Evolutionary conservation across 305 asterid species (phyloP).

Genomic region (Solanum hybrid): DNA sequence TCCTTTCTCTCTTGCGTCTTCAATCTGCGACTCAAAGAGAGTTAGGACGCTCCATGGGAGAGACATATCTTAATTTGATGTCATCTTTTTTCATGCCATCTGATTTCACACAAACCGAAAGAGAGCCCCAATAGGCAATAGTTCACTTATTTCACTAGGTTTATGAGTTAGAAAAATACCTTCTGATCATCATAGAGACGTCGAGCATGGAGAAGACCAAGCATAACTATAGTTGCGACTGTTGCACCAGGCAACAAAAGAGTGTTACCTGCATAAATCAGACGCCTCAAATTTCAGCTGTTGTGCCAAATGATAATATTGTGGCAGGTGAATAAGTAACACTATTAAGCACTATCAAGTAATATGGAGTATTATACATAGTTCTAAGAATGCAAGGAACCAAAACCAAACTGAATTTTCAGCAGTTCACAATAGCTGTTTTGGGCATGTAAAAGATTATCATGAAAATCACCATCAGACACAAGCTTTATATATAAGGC

Average conservation of each 20-base stretch:
- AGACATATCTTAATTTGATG: neutral
- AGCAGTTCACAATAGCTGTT: neutral
- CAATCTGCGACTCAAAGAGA: constrained; percentile 42
- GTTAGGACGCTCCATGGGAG: neutral
- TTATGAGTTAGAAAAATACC: constrained; percentile 25
- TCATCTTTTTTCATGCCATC: neutral
- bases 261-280: constrained; percentile 42
- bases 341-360: neutral
- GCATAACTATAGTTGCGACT: constrained; percentile 78
- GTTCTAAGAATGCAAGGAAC: neutral
- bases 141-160: neutral
- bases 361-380: neutral
- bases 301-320: constrained; percentile 1
- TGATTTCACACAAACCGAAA: neutral
- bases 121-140: constrained; percentile 5
- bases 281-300: constrained; percentile 9
- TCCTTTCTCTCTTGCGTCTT: constrained; percentile 67
- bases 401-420: neutral
- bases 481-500: neutral
- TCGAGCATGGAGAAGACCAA: constrained; percentile 89
- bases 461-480: neutral
- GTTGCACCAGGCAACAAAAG: constrained; percentile 86
- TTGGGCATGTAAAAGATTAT: neutral
- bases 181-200: constrained; percentile 72
- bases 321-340: neutral